These are phyloP conservation scores for Typha latifolia DNA, from an alignment of 176 grass and related monocot species.

Conservation along the genomic window DNA sequence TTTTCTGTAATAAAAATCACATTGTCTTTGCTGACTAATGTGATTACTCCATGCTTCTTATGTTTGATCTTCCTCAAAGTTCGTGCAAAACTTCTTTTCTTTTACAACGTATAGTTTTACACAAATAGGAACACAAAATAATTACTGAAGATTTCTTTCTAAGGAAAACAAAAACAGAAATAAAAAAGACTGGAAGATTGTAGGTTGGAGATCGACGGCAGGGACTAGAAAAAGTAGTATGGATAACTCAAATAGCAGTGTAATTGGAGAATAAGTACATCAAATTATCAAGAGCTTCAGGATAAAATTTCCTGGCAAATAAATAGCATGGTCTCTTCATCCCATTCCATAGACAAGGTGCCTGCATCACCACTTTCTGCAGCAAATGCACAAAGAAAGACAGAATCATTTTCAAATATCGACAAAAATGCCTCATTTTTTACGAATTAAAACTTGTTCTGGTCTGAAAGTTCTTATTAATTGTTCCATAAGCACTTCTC, in stretches of 20 bases:
- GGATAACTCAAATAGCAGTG: conserved; percentile 31
- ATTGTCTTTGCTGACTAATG: no score
- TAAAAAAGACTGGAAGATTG: background rate
- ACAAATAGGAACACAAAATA: background rate
- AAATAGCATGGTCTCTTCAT: conserved; percentile 54
- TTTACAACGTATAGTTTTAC: background rate
- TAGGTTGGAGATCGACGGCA: background rate
- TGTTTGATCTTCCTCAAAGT: background rate
- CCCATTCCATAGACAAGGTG: conserved; percentile 64
- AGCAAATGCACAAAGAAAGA: background rate
- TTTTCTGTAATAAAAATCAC: no score
- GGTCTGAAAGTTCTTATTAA: no score
- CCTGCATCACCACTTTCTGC: conserved; percentile 45
- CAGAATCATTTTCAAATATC: background rate
- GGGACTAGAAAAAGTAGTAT: background rate
- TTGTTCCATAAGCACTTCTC: no score
- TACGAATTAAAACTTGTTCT: no score
- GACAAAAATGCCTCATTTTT: no score
- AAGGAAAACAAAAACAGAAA: no score
- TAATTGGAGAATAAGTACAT: conserved; percentile 49
- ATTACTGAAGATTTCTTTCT: background rate
- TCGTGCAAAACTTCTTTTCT: background rate
- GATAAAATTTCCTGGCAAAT: conserved; percentile 68
- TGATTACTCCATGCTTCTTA: no score
- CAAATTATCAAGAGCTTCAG: conserved; percentile 49